Evolutionary conservation across 176 grass and related monocot genomes (phyloP).

Genomic region (Puya raimondii): DNA sequence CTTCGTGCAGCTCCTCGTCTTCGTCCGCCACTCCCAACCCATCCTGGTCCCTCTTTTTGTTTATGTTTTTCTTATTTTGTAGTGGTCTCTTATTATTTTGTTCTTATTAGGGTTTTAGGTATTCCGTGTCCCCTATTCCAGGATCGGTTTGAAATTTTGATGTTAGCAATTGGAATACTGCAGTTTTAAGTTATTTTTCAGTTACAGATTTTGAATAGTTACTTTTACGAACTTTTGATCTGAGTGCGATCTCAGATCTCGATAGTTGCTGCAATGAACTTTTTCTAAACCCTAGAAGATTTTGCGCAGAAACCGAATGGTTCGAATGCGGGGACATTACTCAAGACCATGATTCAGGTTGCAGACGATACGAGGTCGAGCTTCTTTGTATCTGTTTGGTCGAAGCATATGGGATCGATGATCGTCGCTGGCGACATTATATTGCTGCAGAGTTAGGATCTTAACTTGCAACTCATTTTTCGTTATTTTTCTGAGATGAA

Average conservation of each 20-base stretch:
- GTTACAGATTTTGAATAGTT: too few species aligned
- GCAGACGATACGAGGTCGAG: constrained; percentile 41
- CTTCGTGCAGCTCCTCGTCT: constrained; percentile 50
- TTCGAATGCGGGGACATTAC: constrained; percentile 21
- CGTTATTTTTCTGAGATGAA: not conserved
- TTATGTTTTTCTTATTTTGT: not conserved
- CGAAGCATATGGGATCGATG: constrained; percentile 20
- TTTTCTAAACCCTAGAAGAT: not conserved
- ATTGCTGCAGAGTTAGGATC: constrained; percentile 47
- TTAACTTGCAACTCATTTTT: not conserved
- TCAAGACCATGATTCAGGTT: constrained; percentile 33
- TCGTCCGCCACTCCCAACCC: constrained; percentile 24
- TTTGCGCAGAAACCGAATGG: constrained; percentile 30
- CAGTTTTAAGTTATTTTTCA: too few species aligned
- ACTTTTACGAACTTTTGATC: not conserved
- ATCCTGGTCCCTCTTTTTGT: constrained; percentile 25
- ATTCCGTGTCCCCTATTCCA: too few species aligned
- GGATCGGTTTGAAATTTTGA: too few species aligned
- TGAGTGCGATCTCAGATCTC: not conserved
- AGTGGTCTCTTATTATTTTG: too few species aligned
- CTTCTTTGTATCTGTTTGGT: constrained; percentile 44
- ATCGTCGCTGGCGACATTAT: constrained; percentile 36
- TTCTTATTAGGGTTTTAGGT: too few species aligned
- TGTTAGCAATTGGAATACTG: too few species aligned
- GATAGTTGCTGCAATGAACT: not conserved